Evolutionary conservation across 176 grass and related monocot genomes (phyloP), one percentile per base, ranked within the genome.

Genomic region (Triticum monococcum): DNA sequence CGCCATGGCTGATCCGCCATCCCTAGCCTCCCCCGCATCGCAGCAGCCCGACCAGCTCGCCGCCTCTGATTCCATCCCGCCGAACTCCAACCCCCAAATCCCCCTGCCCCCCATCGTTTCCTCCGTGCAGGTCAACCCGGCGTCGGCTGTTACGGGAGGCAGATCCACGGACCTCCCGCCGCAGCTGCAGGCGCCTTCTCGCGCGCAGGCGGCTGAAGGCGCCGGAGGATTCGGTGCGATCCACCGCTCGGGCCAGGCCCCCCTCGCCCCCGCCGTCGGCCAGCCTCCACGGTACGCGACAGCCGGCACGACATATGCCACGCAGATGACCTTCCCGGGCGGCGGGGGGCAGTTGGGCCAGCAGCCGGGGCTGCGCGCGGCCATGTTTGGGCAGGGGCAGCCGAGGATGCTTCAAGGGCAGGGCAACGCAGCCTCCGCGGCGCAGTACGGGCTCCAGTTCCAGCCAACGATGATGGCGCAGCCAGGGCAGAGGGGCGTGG

Each of bases 401-500:
- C 40, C n/a, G 43, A 30, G 24, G 72, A 10, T 28, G 43, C 43
- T 52, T 25, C 72, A 30, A 9, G 41, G 72, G 43, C 72, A 75
- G 40, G 40, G 37, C 71, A 48, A 17, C 48, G 48, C 48, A 52
- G 48, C 48, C 48, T 52, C 48, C 40, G 2, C 37, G 71, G 40
- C 71, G 40, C 71, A 23, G 40, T 74, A 74, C 40, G 71, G 23
- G 40, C 40, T 74, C 71, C 71, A 74, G 40, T 46, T 74, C 71
- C 71, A 74, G 71, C 23, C 71, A 4, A 13, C 71, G 40, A 74
- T 48, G 71, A 48, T 48, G 38, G 37, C 84, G 77, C 92, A 99
- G 92, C 92, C 87, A 76, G 86, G 94, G 75, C 92, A 94, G 20
- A 99, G 92, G 85, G 69, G 92, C 68, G 86, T 93, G 62, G 83